Evolutionary conservation across 371 early-diverging fungal species (phyloP).

Genomic region (Basidiobolus heterosporus): DNA sequence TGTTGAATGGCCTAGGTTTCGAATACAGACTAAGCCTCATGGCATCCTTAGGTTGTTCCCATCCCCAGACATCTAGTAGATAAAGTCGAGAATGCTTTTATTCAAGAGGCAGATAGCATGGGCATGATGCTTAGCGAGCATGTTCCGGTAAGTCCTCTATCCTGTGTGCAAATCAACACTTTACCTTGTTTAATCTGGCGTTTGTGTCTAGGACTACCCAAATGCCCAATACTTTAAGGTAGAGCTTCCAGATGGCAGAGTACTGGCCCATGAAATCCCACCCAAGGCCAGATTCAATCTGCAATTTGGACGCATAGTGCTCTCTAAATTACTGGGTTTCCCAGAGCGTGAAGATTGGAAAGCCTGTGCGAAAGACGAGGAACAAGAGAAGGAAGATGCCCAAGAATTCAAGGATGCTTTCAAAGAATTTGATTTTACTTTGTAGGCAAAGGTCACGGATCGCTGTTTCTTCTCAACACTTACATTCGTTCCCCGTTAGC

Average conservation of each 20-base stretch:
- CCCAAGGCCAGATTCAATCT: constrained; percentile 33
- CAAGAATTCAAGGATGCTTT: constrained; percentile 32
- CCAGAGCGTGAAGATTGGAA: constrained; percentile 63
- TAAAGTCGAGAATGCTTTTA: constrained; percentile 9
- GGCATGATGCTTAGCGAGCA: constrained; percentile 18
- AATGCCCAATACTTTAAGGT: constrained; percentile 37
- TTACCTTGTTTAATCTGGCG: neutral
- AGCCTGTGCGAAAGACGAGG: constrained; percentile 29
- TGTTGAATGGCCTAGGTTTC: constrained; percentile 17
- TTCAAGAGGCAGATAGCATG: constrained; percentile 16
- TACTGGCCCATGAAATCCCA: constrained; percentile 23
- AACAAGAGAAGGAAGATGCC: constrained; percentile 37
- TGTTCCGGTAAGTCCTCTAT: constrained; percentile 19
- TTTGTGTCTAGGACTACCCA: constrained; percentile 10
- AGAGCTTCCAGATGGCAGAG: constrained; percentile 33
- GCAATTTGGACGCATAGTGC: constrained; percentile 48
- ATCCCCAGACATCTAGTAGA: constrained; percentile 12
- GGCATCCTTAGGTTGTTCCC: constrained; percentile 14
- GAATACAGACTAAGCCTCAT: constrained; percentile 13
- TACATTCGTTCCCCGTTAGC: too few species aligned
- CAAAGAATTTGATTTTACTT: constrained; percentile 29
- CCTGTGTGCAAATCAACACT: neutral
- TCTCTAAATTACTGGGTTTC: constrained; percentile 34
- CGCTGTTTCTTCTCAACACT: too few species aligned
- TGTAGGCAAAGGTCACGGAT: constrained; percentile 1